Conservation (phyloP, 176 grass and related monocot genomes). For the Oryza brachyantha region DNA sequence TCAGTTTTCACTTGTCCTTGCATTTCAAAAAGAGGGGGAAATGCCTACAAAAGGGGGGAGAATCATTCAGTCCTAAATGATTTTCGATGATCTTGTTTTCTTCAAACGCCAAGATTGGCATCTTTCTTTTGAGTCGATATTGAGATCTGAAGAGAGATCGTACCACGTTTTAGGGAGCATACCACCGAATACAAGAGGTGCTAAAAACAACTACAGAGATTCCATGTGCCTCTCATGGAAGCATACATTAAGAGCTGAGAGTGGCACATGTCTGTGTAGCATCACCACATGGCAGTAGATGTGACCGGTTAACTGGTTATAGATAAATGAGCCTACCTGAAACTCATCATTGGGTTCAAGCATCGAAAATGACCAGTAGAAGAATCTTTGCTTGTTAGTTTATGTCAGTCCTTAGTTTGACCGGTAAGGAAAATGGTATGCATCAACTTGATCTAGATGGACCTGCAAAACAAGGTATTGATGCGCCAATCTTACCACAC, state of each 20-base stretch:
- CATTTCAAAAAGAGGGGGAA: neutral
- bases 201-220: slow-evolving; percentile 9
- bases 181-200: neutral
- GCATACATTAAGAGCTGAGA: slow-evolving; percentile 12
- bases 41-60: neutral
- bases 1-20: neutral
- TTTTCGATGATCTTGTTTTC: neutral
- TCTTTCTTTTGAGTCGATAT: neutral
- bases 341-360: slow-evolving; percentile 69
- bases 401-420: slow-evolving; percentile 33
- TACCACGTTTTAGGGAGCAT: slow-evolving; percentile 12
- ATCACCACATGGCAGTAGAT: slow-evolving; percentile 63
- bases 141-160: slow-evolving; percentile 23
- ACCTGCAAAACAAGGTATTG: slow-evolving; percentile 28
- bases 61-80: neutral
- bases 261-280: slow-evolving; percentile 57
- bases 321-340: slow-evolving; percentile 52
- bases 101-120: slow-evolving; percentile 7
- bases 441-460: slow-evolving; percentile 15
- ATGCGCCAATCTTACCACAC: slow-evolving; percentile 21
- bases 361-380: slow-evolving; percentile 41
- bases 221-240: slow-evolving; percentile 49
- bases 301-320: slow-evolving; percentile 31
- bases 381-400: slow-evolving; percentile 42
- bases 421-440: slow-evolving; percentile 25